phyloP scores from a whole-genome alignment of 2,329 filamentous ascomycete genomes.

The Colletotrichum cordylinicola region DNA sequence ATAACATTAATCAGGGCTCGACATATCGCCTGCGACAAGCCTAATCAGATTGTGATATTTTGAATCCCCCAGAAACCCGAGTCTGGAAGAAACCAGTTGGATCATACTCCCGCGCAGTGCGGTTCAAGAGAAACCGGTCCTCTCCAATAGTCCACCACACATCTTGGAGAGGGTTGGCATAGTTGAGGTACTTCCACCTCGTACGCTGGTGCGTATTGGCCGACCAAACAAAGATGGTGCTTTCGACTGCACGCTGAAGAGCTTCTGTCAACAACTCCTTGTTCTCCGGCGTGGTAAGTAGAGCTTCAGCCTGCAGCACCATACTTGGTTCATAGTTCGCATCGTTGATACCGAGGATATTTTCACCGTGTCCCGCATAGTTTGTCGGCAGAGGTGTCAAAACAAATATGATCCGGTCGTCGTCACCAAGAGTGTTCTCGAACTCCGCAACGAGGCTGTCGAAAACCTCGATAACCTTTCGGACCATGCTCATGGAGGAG shows the following conservation, averaged over 20 bases:
- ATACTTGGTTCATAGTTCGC: neutral
- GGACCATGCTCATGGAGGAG: neutral
- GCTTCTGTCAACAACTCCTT: constrained; percentile 33
- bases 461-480: neutral
- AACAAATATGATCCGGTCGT: constrained; percentile 1
- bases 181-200: constrained; percentile 41
- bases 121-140: constrained; percentile 23
- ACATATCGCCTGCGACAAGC: neutral
- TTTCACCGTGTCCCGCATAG: neutral
- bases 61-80: constrained; percentile 33
- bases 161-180: constrained; percentile 34
- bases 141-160: constrained; percentile 33
- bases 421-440: neutral
- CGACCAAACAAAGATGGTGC: neutral
- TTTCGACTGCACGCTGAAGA: constrained; percentile 19
- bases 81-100: constrained; percentile 37
- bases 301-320: neutral
- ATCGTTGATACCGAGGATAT: neutral
- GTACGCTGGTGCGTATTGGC: constrained; percentile 19
- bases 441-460: neutral
- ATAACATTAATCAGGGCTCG: neutral
- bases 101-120: constrained; percentile 31
- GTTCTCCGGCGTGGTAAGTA: constrained; percentile 28
- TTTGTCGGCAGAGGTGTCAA: constrained; percentile 11
- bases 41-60: neutral